Conservation (phyloP, 805 yeast species). For the Metschnikowia gruessii region DNA sequence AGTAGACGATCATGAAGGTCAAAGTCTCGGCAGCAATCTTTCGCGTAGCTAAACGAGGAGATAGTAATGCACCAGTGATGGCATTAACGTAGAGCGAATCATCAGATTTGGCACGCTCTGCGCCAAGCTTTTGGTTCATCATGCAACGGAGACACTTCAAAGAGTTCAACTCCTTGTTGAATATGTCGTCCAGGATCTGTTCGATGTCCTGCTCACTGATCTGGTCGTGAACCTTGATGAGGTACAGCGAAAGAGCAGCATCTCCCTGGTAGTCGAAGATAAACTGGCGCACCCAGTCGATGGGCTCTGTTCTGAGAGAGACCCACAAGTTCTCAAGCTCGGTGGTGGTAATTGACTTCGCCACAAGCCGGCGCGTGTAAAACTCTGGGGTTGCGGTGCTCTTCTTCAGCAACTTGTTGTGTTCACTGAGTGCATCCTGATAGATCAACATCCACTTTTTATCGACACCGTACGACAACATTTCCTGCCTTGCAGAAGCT, state of each 20-base stretch:
- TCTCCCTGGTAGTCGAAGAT: constrained; percentile 76
- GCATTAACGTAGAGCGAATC: constrained; percentile 50
- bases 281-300: constrained; percentile 75
- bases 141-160: constrained; percentile 74
- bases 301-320: constrained; percentile 84
- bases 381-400: constrained; percentile 57
- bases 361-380: constrained; percentile 71
- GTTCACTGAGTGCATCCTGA: constrained; percentile 80
- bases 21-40: constrained; percentile 78
- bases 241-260: constrained; percentile 63
- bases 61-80: constrained; percentile 66
- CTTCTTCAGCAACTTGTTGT: constrained; percentile 47
- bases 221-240: constrained; percentile 50
- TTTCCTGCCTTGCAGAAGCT: constrained; percentile 67
- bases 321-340: constrained; percentile 87
- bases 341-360: constrained; percentile 61
- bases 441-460: constrained; percentile 90
- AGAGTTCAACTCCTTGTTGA: constrained; percentile 73
- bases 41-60: constrained; percentile 73
- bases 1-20: constrained; percentile 44
- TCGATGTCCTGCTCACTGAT: constrained; percentile 20
- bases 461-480: constrained; percentile 68
- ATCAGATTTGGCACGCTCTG: constrained; percentile 51
- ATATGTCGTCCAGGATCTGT: constrained; percentile 47
- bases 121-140: constrained; percentile 62